Percentiles rank a stretch among this genome's conserved stretches.
Evolutionary conservation across 768 basidiomycete genomes (phyloP).

Genomic region (Phanerochaete sordida): DNA sequence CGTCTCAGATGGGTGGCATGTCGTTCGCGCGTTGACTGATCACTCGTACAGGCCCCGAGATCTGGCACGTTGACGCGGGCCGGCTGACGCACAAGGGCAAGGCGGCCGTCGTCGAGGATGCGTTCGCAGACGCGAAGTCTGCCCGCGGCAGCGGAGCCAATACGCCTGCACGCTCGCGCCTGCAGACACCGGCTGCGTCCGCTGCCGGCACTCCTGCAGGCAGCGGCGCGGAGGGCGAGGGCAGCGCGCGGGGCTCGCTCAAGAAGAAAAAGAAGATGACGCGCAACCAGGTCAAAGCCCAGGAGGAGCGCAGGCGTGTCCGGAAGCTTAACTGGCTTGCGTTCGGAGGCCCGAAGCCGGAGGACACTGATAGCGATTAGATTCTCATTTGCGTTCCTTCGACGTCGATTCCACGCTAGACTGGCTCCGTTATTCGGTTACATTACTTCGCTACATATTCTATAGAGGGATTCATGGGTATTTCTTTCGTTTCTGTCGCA

Average conservation of each 20-base stretch:
- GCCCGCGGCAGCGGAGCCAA: conserved; percentile 68
- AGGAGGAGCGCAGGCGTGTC: conserved; percentile 78
- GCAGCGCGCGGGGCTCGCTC: conserved; percentile 32
- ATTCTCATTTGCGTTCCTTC: not conserved
- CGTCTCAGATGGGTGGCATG: conserved; percentile 31
- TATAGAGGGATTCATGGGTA: not conserved
- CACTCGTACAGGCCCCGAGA: conserved; percentile 66
- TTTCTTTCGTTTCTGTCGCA: not conserved
- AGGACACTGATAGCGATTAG: conserved; percentile 62
- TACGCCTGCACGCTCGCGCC: conserved; percentile 67
- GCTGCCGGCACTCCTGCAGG: conserved; percentile 69
- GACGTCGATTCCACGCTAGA: not conserved
- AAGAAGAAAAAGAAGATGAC: conserved; percentile 91
- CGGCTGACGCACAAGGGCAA: conserved; percentile 88
- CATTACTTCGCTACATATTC: not conserved
- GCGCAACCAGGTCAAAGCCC: conserved; percentile 86
- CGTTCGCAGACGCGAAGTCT: conserved; percentile 66
- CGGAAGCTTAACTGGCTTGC: conserved; percentile 83
- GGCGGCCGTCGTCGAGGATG: conserved; percentile 78
- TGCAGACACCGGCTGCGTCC: conserved; percentile 70
- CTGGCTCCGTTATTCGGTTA: not conserved
- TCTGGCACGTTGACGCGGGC: conserved; percentile 91
- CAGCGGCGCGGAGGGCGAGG: conserved; percentile 69
- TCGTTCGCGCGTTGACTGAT: conserved; percentile 17
- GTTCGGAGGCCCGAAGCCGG: conserved; percentile 77